These are phyloP conservation scores for Globisporangium abappressorium DNA, from an alignment of 352 stramenopile species.

Conservation along the genomic window DNA sequence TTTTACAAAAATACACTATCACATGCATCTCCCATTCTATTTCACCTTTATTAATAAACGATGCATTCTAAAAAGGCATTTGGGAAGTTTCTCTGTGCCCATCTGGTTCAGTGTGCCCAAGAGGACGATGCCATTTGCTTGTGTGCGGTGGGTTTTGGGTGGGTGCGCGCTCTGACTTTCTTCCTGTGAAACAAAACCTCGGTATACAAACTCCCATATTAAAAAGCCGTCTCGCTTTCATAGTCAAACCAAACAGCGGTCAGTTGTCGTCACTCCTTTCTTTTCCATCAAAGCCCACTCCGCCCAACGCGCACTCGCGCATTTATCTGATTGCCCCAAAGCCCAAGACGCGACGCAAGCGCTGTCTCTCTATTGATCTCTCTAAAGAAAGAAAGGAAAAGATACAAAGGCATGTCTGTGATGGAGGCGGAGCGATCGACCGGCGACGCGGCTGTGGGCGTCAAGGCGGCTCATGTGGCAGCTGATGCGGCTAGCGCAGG, in stretches of 20 bases:
- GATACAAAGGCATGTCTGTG: constrained; percentile 2
- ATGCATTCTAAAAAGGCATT: background rate
- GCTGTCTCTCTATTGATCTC: background rate
- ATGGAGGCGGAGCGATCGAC: constrained; percentile 10
- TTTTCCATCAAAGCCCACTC: background rate
- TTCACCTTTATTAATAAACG: background rate
- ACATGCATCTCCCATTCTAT: background rate
- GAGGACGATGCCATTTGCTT: background rate
- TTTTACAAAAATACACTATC: background rate
- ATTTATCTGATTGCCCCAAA: constrained; percentile 4
- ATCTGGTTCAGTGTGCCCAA: background rate
- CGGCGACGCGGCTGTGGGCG: background rate
- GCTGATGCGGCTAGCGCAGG: background rate
- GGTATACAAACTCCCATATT: constrained; percentile 17
- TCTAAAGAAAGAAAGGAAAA: background rate
- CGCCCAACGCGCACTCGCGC: background rate
- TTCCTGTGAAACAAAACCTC: background rate
- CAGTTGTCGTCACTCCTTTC: constrained; percentile 6
- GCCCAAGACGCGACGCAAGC: background rate
- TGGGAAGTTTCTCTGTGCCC: constrained; percentile 2
- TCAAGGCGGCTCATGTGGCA: background rate
- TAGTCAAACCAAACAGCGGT: background rate
- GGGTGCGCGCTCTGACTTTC: constrained; percentile 1
- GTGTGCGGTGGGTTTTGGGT: background rate
- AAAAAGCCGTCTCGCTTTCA: background rate